phyloP scores from a whole-genome alignment of 2,329 filamentous ascomycete species.

The Colletotrichum lentis region DNA sequence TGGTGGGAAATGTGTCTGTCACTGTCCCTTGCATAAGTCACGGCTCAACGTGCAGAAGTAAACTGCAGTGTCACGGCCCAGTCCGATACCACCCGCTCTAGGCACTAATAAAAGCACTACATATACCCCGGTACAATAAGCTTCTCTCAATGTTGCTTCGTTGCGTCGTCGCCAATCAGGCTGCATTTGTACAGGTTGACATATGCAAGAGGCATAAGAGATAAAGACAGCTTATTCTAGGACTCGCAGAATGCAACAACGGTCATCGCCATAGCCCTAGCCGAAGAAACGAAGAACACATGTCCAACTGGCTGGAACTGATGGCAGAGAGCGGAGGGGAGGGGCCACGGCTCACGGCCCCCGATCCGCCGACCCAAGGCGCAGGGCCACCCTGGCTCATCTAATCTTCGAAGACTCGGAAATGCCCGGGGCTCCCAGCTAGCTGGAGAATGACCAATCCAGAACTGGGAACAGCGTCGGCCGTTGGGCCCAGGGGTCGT shows the following conservation, averaged over 20 bases:
- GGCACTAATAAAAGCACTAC: not conserved
- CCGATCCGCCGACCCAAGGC: constrained; percentile 29
- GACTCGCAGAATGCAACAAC: constrained; percentile 9
- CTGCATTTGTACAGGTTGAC: not conserved
- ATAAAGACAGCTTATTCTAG: not conserved
- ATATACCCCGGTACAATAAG: not conserved
- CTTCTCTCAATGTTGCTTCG: not conserved
- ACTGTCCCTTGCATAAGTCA: constrained; percentile 34
- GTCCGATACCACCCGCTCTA: constrained; percentile 2
- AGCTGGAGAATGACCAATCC: constrained; percentile 24
- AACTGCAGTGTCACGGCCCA: constrained; percentile 9
- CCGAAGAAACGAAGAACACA: constrained; percentile 27
- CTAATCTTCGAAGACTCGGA: constrained; percentile 35
- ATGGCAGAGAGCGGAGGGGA: constrained; percentile 1
- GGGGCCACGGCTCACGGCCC: constrained; percentile 18
- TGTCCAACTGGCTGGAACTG: constrained; percentile 26
- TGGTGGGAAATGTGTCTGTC: not conserved
- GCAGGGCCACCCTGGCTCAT: constrained; percentile 34
- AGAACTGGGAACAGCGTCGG: constrained; percentile 27
- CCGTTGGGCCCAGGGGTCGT: constrained; percentile 10
- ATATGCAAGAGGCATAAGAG: constrained; percentile 8
- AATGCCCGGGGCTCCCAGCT: constrained; percentile 26
- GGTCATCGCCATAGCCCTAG: constrained; percentile 3
- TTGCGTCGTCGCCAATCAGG: not conserved
- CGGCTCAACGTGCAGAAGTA: constrained; percentile 25